Percentiles rank a stretch among this genome's conserved stretches.
Evolutionary conservation across 2,329 filamentous ascomycete genomes (phyloP).

Genomic region (Paecilomyces formosus): DNA sequence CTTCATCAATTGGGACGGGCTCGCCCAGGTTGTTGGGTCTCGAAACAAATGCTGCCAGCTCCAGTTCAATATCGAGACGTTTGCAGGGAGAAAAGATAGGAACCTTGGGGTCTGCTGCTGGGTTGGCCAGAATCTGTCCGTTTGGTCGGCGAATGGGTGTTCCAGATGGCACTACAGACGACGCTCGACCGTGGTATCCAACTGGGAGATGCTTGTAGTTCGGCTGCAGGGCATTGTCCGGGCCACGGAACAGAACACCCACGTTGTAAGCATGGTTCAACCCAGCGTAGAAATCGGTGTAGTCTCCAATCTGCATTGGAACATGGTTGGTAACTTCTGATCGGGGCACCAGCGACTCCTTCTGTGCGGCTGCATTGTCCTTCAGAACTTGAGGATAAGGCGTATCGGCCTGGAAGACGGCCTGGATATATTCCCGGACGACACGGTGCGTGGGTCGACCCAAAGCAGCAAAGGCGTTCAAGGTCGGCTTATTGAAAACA

Average conservation of each 20-base stretch:
- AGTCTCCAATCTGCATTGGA: conserved; percentile 73
- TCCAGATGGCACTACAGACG: conserved; percentile 66
- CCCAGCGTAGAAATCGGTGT: conserved; percentile 80
- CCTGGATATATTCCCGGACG: conserved; percentile 64
- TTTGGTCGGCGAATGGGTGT: conserved; percentile 65
- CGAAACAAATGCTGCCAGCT: conserved; percentile 69
- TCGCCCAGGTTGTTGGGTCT: conserved; percentile 57
- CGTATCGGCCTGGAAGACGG: conserved; percentile 55
- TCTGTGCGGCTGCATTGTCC: conserved; percentile 52
- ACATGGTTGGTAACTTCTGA: conserved; percentile 58
- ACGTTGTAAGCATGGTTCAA: conserved; percentile 70
- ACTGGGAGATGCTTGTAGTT: conserved; percentile 79
- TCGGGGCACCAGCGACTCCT: conserved; percentile 52
- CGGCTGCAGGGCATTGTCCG: conserved; percentile 64
- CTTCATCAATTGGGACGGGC: conserved; percentile 55
- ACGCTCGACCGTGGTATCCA: conserved; percentile 72
- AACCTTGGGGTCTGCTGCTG: conserved; percentile 52
- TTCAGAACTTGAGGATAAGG: conserved; percentile 55
- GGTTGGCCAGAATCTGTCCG: conserved; percentile 65
- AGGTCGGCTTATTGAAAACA: conserved; percentile 57
- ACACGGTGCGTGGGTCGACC: conserved; percentile 60
- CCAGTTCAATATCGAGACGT: conserved; percentile 71
- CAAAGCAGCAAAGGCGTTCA: conserved; percentile 68
- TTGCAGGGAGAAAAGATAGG: conserved; percentile 58
- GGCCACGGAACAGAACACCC: conserved; percentile 65